phyloP scores from a whole-genome alignment of 495 filamentous ascomycete genomes.

The Poronia punctata region DNA sequence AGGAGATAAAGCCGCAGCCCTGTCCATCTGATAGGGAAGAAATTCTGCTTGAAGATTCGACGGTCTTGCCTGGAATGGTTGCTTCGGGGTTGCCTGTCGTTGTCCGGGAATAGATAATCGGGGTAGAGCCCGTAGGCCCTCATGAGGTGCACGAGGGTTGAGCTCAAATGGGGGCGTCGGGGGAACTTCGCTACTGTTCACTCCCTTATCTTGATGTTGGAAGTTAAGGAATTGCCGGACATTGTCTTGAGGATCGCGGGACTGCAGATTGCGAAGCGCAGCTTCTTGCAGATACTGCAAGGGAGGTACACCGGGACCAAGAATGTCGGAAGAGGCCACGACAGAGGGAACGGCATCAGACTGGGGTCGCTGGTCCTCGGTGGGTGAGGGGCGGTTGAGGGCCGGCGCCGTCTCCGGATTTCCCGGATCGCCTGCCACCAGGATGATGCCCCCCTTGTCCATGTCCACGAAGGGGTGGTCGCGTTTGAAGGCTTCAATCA shows the following conservation, averaged over 20 bases:
- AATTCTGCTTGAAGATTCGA: slow-evolving; percentile 26
- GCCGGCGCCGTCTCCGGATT: slow-evolving; percentile 57
- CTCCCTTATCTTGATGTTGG: slow-evolving; percentile 52
- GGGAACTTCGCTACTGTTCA: slow-evolving; percentile 46
- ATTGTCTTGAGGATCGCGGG: slow-evolving; percentile 81
- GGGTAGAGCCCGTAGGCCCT: slow-evolving; percentile 49
- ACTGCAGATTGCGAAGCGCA: slow-evolving; percentile 56
- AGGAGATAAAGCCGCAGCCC: slow-evolving; percentile 36
- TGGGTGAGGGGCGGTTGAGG: slow-evolving; percentile 27
- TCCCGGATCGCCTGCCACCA: slow-evolving; percentile 62
- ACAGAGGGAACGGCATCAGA: slow-evolving; percentile 68
- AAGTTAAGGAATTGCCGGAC: slow-evolving; percentile 81
- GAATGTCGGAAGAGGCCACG: slow-evolving; percentile 81
- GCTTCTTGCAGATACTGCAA: slow-evolving; percentile 65
- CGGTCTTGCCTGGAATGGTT: slow-evolving; percentile 16
- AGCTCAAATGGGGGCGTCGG: slow-evolving; percentile 51
- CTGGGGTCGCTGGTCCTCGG: slow-evolving; percentile 46
- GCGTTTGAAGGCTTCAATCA: slow-evolving; percentile 58
- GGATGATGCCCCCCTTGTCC: slow-evolving; percentile 53
- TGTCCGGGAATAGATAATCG: slow-evolving; percentile 50
- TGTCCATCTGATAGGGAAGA: slow-evolving; percentile 47
- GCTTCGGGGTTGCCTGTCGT: slow-evolving; percentile 12
- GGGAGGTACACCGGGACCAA: slow-evolving; percentile 59
- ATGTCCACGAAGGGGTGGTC: slow-evolving; percentile 57
- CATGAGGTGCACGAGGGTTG: slow-evolving; percentile 37